These are phyloP conservation scores for Salvia splendens DNA, from an alignment of 257 asterid species.

Conservation along the genomic window DNA sequence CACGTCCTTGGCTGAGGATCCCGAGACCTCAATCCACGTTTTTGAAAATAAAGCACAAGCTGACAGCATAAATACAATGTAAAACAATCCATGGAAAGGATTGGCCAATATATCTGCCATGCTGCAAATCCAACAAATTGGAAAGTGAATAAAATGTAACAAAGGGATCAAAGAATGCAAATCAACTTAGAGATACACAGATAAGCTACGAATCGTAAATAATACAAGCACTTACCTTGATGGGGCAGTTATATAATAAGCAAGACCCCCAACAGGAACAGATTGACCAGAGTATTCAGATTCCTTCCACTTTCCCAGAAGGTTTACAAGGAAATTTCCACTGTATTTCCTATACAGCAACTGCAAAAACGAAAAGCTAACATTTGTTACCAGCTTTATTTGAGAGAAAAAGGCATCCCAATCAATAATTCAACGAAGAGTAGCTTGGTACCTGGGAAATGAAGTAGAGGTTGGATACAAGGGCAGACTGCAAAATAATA, in stretches of 20 bases:
- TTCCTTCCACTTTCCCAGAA: constrained; percentile 85
- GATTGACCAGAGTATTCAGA: constrained; percentile 87
- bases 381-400: constrained; percentile 5
- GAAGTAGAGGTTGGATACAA: constrained; percentile 77
- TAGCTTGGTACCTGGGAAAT: constrained; percentile 70
- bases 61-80: constrained; percentile 80
- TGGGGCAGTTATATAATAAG: constrained; percentile 85
- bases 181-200: constrained; percentile 2
- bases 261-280: constrained; percentile 83
- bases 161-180: constrained; percentile 3
- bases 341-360: constrained; percentile 72
- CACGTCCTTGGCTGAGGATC: constrained; percentile 87
- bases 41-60: constrained; percentile 90
- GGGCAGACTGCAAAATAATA: constrained; percentile 79
- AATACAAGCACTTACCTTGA: constrained; percentile 71
- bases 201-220: constrained; percentile 23
- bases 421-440: neutral
- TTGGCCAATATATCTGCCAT: constrained; percentile 76
- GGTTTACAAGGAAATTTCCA: constrained; percentile 73
- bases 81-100: constrained; percentile 87
- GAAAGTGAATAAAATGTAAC: constrained; percentile 14
- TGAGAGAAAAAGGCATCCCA: neutral
- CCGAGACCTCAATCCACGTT: constrained; percentile 93
- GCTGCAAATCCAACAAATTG: constrained; percentile 37
- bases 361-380: constrained; percentile 37